Base-by-base conservation (phyloP, 2,329 filamentous ascomycete genomes). In the Remersonia thermophila region DNA sequence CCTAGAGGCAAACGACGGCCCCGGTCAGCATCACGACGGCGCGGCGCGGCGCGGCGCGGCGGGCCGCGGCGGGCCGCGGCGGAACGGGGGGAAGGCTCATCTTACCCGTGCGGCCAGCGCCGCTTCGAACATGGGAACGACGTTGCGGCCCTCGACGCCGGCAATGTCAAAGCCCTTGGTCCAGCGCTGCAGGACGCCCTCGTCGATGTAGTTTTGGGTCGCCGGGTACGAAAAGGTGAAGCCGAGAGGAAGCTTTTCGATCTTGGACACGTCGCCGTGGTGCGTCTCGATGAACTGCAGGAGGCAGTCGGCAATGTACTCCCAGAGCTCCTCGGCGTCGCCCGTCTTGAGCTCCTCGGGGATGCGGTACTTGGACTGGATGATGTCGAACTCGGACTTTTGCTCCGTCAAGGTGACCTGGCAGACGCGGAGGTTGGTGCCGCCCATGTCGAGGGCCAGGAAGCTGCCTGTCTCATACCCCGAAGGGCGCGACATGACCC, bases 181-280 rank as follows among this genome's bases (percentile, higher is more conserved):
- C 89, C 89, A 96, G 50, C 86, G 78, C 61, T 95, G 87, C 39
- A 95, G 71, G 27, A 94, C 71, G 48, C 87, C 89, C 58, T 93
- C 83, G 49, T 95, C 85, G 53, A 95, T 87, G 61, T 86, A 89
- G 50, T 93, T 77, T 59, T 95, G 89, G 1, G 83, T 91, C 12
- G 86, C 87, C 2, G 89, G 89, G 58, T 94, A 95, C 3, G 84
- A 93, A 64, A 96, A 96, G 31, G 89, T 95, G 65, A 95, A 95
- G 53, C 89, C 89, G 6, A 95, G 73, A 7, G 84, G 83, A 37
- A 87, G 65, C 50, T 73, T 73, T 16, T 72, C 70, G 16, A 83
- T 53, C 45, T 75, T 69, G 32, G 64, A 56, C 37, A 72, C 60
- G 43, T 80, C 70, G 39, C 78, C 75, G 55, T 93, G 83, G 58